A percentile compares a stretch with the other conserved stretches of the same genome.
These are phyloP conservation scores for Macadamia tetraphylla DNA, from an alignment of 164 flowering plant genomes.

Conservation along the genomic window DNA sequence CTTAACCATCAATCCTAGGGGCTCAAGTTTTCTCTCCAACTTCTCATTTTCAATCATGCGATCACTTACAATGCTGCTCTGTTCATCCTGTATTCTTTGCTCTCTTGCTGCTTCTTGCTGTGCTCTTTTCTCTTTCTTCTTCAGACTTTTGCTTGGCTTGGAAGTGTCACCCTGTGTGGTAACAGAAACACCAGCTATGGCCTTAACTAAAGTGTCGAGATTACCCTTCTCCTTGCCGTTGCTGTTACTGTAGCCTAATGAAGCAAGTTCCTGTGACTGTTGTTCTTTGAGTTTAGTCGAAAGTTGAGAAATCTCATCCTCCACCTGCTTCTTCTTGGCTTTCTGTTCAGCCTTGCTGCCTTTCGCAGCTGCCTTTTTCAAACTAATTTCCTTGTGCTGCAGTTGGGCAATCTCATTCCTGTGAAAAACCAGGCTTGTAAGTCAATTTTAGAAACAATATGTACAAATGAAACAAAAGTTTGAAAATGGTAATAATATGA, in stretches of 20 bases:
- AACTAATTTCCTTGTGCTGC: slow-evolving; percentile 65
- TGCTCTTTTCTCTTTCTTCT: slow-evolving; percentile 77
- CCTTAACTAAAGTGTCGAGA: slow-evolving; percentile 66
- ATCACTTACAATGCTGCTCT: slow-evolving; percentile 68
- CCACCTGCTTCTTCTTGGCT: slow-evolving; percentile 92
- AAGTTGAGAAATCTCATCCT: slow-evolving; percentile 70
- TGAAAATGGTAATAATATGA: too few species aligned
- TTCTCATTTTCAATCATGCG: slow-evolving; percentile 58
- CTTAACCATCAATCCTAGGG: slow-evolving; percentile 62
- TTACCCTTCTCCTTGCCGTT: slow-evolving; percentile 32
- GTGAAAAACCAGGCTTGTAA: not conserved
- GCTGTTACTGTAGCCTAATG: slow-evolving; percentile 47
- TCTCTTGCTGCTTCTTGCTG: slow-evolving; percentile 90
- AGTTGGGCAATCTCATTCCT: slow-evolving; percentile 74
- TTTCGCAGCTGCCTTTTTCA: slow-evolving; percentile 85
- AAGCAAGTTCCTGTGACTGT: slow-evolving; percentile 79
- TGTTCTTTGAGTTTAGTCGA: slow-evolving; percentile 67
- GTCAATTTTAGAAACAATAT: too few species aligned
- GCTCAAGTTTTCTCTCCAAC: slow-evolving; percentile 52
- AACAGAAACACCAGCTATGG: slow-evolving; percentile 81
- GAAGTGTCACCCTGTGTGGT: slow-evolving; percentile 37
- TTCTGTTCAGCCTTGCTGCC: slow-evolving; percentile 99
- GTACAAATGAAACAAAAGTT: too few species aligned
- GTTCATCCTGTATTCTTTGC: slow-evolving; percentile 82
- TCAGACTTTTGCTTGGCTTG: slow-evolving; percentile 68